phyloP scores from a whole-genome alignment of 495 filamentous ascomycete genomes.

The Lepraria neglecta region DNA sequence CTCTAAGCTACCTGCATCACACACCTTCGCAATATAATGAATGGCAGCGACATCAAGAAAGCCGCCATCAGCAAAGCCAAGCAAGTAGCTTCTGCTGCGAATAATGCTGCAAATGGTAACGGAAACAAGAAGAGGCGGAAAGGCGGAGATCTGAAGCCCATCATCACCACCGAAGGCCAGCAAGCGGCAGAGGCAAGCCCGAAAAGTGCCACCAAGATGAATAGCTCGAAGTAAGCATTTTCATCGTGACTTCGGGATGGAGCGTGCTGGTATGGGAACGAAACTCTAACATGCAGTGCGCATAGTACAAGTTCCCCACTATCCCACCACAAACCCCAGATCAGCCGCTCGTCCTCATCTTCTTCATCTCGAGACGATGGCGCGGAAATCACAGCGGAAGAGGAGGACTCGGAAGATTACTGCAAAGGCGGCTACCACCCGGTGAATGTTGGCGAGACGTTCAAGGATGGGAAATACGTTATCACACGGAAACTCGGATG shows the following conservation, averaged over 20 bases:
- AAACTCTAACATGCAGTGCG: constrained; percentile 33
- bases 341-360: constrained; percentile 70
- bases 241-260: background rate
- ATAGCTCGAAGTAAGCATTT: constrained; percentile 49
- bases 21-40: constrained; percentile 48
- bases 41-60: constrained; percentile 67
- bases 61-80: constrained; percentile 73
- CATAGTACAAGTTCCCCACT: constrained; percentile 40
- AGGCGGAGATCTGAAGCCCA: constrained; percentile 77
- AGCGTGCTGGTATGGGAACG: background rate
- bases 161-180: constrained; percentile 72
- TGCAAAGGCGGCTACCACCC: constrained; percentile 98
- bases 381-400: constrained; percentile 88
- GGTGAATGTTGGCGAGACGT: constrained; percentile 85
- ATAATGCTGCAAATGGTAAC: constrained; percentile 59
- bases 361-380: constrained; percentile 78
- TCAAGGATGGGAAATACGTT: constrained; percentile 96
- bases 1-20: background rate
- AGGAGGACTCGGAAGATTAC: constrained; percentile 98
- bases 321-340: constrained; percentile 41
- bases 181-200: constrained; percentile 36
- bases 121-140: constrained; percentile 68
- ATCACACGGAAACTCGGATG: constrained; percentile 95
- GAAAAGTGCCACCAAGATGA: constrained; percentile 36
- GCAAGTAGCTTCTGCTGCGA: constrained; percentile 57